Evolutionary conservation across 108 stramenopile genomes (phyloP).

Genomic region (Epipyxis sp.): DNA sequence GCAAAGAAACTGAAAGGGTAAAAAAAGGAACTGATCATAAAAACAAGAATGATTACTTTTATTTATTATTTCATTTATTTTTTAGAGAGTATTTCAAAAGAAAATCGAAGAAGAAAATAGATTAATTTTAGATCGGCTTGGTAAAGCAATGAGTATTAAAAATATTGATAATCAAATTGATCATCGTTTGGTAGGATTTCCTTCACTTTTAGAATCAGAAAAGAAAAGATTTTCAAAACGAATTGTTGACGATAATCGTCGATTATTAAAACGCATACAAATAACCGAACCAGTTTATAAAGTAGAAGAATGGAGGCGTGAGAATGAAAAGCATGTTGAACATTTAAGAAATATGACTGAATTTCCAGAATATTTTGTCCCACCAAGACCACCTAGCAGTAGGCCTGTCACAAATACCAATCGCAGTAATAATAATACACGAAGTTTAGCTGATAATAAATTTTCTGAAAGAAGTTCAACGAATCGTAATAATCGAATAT

Average conservation of each 20-base stretch:
- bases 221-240: neutral
- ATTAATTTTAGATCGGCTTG: conserved; percentile 7
- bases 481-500: no score
- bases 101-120: conserved; percentile 26
- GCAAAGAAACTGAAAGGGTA: neutral
- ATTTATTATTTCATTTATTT: no score
- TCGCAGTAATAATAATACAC: no score
- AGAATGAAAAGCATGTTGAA: neutral
- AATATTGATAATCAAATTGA: conserved; percentile 19
- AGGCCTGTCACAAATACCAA: no score
- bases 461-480: no score
- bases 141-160: conserved; percentile 4
- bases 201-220: neutral
- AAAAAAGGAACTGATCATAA: no score
- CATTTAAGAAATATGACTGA: conserved; percentile 19
- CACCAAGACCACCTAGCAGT: no score
- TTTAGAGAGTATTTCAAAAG: neutral
- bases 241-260: conserved; percentile 3
- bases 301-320: neutral
- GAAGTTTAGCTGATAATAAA: no score
- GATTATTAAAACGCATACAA: conserved; percentile 10
- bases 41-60: no score
- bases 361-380: neutral
- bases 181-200: neutral
- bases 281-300: conserved; percentile 2